Evolutionary conservation across 2,329 filamentous ascomycete species (phyloP), one percentile per base, ranked within the genome.

Genomic region (Ceratocystis smalleyi): DNA sequence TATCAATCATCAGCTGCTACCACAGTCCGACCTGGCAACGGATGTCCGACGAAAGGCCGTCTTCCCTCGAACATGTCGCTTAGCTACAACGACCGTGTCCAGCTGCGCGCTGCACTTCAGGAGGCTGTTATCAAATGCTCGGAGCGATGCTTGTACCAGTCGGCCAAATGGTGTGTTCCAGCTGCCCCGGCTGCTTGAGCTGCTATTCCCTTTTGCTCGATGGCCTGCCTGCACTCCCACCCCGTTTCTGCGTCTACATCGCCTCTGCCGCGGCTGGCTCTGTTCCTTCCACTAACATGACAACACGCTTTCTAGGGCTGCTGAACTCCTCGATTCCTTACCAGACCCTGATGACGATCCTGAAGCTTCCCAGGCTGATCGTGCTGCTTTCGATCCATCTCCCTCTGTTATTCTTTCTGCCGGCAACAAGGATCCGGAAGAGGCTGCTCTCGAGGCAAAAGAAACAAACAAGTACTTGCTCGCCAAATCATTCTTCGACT

Each of bases 401-500:
- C 59, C 62, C 5, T 71, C 77, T 67, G 70, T 78, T 63, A 69
- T 82, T 70, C 72, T 82, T 73, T 76, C 79, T 4, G 77, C 78
- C 22, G 54, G 54, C 27, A 86, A 86, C 65, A 74, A 77, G 65
- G 88, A 95, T 70, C 81, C 84, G 0, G 79, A 81, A 65, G 91
- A 96, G 77, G 84, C 85, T 10, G 77, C 80, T 0, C 79, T 95
- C 2, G 91, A 97, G 73, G 81, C 85, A 0, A 84, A 81, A 69
- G 92, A 97, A 74, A 78, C 89, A 43, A 85, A 87, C 74, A 88
- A 85, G 70, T 97, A 92, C 72, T 81, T 97, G 1, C 79, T 97
- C 22, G 92, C 94, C 63, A 96, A 96, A 73, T 88, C 92, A 0
- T 87, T 95, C 69, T 97, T 97, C 72, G 92, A 97, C 74, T 96